Conservation (phyloP, 345 rosid genomes). For the Syzygium jambos region DNA sequence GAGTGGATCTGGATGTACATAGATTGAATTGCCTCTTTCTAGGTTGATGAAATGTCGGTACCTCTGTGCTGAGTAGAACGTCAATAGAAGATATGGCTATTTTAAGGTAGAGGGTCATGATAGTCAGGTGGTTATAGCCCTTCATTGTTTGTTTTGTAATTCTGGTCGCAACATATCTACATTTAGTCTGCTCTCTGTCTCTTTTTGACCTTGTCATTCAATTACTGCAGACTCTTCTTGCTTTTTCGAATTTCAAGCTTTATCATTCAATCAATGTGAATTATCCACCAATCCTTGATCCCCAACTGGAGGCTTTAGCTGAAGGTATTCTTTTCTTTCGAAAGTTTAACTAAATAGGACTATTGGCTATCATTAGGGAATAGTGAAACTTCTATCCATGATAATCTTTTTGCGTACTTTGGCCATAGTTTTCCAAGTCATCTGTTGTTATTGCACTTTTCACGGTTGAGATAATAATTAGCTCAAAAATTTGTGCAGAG, state of each 20-base stretch:
- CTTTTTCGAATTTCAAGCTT: slow-evolving; percentile 72
- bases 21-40: background rate
- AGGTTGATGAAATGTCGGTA: background rate
- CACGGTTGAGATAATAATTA: background rate
- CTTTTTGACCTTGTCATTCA: background rate
- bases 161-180: background rate
- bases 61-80: background rate
- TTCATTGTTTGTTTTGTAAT: background rate
- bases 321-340: slow-evolving; percentile 38
- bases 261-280: slow-evolving; percentile 73
- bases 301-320: slow-evolving; percentile 81
- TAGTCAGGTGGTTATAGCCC: background rate
- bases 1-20: background rate
- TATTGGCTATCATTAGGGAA: background rate
- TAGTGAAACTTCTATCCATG: background rate
- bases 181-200: background rate
- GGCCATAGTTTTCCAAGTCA: background rate
- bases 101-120: background rate
- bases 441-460: background rate
- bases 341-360: background rate
- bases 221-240: slow-evolving; percentile 77
- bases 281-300: slow-evolving; percentile 91
- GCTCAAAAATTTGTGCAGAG: slow-evolving; percentile 31
- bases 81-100: background rate
- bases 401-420: background rate